Evolutionary conservation across 176 grass and related monocot genomes (phyloP), one percentile per base, ranked within the genome.

Genomic region (Typha latifolia): DNA sequence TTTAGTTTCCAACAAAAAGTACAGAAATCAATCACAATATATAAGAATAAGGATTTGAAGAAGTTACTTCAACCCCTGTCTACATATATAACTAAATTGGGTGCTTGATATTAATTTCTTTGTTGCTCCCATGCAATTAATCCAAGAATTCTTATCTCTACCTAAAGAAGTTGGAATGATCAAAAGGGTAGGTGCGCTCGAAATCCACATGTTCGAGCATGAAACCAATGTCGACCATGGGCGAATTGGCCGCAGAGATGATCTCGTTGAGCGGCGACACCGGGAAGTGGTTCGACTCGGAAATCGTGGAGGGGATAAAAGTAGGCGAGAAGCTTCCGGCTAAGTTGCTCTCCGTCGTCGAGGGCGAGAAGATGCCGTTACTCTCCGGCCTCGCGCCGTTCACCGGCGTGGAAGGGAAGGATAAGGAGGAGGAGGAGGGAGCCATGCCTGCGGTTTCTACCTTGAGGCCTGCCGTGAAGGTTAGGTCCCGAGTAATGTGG

Each of bases 241-340:
- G 66, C 49, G 69, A 71, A 16, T 72, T 75, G 24, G 15, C 68
- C 3, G 15, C 63, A 47, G 68, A 74, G 32, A 59, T 64, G 15
- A 81, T 78, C 27, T 73, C 76, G 16, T 75, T 74, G 21, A 96
- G 52, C 22, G 77, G 78, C 68, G 61, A 43, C 23, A 78, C 12
- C 11, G 85, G 21, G 12, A 80, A 82, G 75, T 80, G 81, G 72
- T 77, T 82, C 18, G 78, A 69, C 13, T 69, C 69, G 20, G 79
- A 64, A 0, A 48, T 32, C 9, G 66, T 62, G 0, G 74, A 70
- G 20, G 82, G 64, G 47, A 69, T 50, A 62, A 76, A 69, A 12
- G 31, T 23, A 8, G 77, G 14, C 12, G 68, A 55, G 72, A 81
- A 84, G 49, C 69, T 27, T 24, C 56, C 69, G 1, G 32, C 47